These are phyloP conservation scores for Cordyceps pruinosa DNA, from an alignment of 2,329 filamentous ascomycete species.

Conservation along the genomic window DNA sequence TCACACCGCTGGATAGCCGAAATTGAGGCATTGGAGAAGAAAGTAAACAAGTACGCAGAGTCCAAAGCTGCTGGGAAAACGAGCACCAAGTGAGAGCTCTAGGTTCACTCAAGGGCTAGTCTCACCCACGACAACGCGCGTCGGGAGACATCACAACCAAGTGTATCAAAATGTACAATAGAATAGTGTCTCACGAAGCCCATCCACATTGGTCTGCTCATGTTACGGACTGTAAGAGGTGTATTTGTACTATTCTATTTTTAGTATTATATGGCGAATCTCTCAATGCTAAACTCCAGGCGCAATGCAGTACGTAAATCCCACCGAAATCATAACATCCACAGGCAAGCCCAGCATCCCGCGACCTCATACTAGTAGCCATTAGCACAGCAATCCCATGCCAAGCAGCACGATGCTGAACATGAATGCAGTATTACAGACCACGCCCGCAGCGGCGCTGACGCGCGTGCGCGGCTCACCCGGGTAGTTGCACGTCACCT, in stretches of 20 bases:
- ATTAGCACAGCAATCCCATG: neutral
- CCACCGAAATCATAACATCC: neutral
- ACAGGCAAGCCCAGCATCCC: neutral
- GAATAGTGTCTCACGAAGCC: neutral
- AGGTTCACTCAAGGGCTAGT: neutral
- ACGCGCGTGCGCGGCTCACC: slow-evolving; percentile 28
- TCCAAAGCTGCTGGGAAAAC: neutral
- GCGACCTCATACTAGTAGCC: neutral
- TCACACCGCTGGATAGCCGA: neutral
- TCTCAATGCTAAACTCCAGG: neutral
- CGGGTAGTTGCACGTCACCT: slow-evolving; percentile 32
- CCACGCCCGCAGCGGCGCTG: neutral
- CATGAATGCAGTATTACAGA: neutral
- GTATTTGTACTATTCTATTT: neutral
- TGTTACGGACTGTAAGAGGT: no score
- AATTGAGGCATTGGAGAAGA: slow-evolving; percentile 10
- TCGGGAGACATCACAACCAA: neutral
- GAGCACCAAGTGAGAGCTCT: neutral
- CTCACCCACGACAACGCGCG: neutral
- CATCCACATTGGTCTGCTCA: no score
- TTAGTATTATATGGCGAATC: neutral
- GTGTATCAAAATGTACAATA: neutral
- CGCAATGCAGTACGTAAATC: slow-evolving; percentile 1
- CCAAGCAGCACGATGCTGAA: neutral
- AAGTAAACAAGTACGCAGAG: slow-evolving; percentile 10